phyloP scores from a whole-genome alignment of 345 rosid genomes.

The Noccaea caerulescens region DNA sequence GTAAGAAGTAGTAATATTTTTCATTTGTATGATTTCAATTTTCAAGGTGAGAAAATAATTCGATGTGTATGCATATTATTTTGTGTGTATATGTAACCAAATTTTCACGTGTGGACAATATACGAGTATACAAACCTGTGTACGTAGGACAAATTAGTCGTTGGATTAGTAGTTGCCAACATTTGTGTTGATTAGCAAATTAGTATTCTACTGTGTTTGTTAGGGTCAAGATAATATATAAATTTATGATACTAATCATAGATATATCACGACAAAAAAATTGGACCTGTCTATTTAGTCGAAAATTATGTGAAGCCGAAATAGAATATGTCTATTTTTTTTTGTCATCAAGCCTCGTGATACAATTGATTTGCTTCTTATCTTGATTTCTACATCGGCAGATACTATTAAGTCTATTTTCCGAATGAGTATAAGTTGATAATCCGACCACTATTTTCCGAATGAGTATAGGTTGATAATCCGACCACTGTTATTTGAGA shows the following conservation, averaged over 20 bases:
- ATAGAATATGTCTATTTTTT: slow-evolving; percentile 10
- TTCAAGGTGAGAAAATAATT: slow-evolving; percentile 40
- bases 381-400: slow-evolving; percentile 26
- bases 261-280: slow-evolving; percentile 33
- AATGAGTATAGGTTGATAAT: slow-evolving; percentile 6
- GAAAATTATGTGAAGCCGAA: slow-evolving; percentile 15
- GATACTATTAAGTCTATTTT: neutral
- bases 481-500: slow-evolving; percentile 10
- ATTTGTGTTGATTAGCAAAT: slow-evolving; percentile 30
- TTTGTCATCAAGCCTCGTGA: slow-evolving; percentile 26
- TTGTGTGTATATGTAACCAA: neutral
- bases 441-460: slow-evolving; percentile 9
- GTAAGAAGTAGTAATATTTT: slow-evolving; percentile 4
- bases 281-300: slow-evolving; percentile 7
- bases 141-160: slow-evolving; percentile 41
- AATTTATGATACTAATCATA: slow-evolving; percentile 28
- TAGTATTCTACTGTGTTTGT: slow-evolving; percentile 24
- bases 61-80: slow-evolving; percentile 18
- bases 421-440: slow-evolving; percentile 8
- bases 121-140: slow-evolving; percentile 24
- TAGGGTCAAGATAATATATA: slow-evolving; percentile 36
- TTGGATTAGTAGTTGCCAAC: slow-evolving; percentile 44
- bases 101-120: slow-evolving; percentile 31
- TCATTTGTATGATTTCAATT: slow-evolving; percentile 30
- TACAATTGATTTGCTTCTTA: slow-evolving; percentile 6